phyloP scores from a whole-genome alignment of 441 rosid species.

The Croton setiger region DNA sequence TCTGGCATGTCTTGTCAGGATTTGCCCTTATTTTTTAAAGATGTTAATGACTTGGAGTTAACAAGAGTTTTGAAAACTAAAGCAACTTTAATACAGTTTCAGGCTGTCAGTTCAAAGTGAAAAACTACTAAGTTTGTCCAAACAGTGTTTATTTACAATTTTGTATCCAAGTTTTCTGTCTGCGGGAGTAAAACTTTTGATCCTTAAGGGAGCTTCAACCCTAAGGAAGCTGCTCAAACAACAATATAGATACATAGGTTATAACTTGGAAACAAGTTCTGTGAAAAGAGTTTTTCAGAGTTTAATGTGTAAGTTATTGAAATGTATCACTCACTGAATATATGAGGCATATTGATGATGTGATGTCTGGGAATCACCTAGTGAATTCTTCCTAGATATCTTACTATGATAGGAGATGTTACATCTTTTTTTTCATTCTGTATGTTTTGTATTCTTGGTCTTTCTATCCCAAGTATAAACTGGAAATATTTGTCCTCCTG shows the following conservation, averaged over 20 bases:
- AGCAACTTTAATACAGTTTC: not conserved
- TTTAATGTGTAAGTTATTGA: no score
- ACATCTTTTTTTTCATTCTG: not conserved
- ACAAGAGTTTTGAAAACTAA: not conserved
- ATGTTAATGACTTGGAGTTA: not conserved
- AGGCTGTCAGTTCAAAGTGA: not conserved
- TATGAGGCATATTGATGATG: no score
- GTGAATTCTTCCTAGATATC: not conserved
- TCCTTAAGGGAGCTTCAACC: not conserved
- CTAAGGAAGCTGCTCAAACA: not conserved
- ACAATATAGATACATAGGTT: not conserved
- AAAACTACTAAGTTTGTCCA: not conserved
- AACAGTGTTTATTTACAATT: not conserved
- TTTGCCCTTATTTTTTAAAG: not conserved
- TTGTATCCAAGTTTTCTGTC: not conserved
- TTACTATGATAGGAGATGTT: not conserved
- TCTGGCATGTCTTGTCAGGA: not conserved
- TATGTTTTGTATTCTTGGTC: not conserved
- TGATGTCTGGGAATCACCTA: not conserved
- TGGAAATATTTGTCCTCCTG: no score
- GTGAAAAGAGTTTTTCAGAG: not conserved
- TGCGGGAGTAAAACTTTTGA: not conserved
- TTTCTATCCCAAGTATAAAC: no score
- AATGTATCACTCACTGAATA: not conserved
- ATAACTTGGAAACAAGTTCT: not conserved